Base-by-base conservation (phyloP, 2,329 filamentous ascomycete species). In the Fusarium dlaminii region DNA sequence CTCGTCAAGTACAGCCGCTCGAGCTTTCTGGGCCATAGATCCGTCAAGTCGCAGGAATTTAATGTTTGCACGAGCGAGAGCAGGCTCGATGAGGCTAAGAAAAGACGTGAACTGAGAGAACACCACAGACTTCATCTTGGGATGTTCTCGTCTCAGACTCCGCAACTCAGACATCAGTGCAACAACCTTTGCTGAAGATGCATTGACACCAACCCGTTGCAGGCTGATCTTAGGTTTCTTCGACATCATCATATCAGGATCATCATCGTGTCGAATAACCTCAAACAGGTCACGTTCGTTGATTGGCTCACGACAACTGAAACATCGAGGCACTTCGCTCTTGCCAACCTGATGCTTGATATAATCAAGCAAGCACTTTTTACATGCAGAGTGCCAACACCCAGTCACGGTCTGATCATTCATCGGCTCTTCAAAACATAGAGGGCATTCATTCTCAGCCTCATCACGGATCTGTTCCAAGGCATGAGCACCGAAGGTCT, bases 31-130 rank as follows among this genome's bases (percentile, higher is more conserved):
- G 1, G 91, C 86, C 91, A 98, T 96, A 24, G 92, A 91, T 8
- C 96, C 96, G 80, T 99, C 96, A 45, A 99, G 92, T 11, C 96
- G 93, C n/a, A 98, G 86, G 79, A 92, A 94, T 0, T 88, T 87
- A 78, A 99, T 93, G 43, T 92, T 91, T 20, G 91, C 90, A 46
- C 90, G 89, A 3, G 85, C 81, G 8, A 99, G 88, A 1, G 94
- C 94, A 0, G 94, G 93, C 74, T 95, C 92, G 72, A 99, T 97
- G 18, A 99, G 90, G 73, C 95, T 92, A 75, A 99, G 90, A 82
- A 98, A 99, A 1, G 95, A 97, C 1, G 96, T 99, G 82, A 99
- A 99, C 82, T 99, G 96, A 64, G 93, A 96, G 84, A 99, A 99
- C 37, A 99, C 92, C 29, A 98, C 95, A 2, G 93, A 94, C 83